Evolutionary conservation across 805 yeast genomes (phyloP), one percentile per base, ranked within the genome.

Genomic region (Lipomyces japonicus): DNA sequence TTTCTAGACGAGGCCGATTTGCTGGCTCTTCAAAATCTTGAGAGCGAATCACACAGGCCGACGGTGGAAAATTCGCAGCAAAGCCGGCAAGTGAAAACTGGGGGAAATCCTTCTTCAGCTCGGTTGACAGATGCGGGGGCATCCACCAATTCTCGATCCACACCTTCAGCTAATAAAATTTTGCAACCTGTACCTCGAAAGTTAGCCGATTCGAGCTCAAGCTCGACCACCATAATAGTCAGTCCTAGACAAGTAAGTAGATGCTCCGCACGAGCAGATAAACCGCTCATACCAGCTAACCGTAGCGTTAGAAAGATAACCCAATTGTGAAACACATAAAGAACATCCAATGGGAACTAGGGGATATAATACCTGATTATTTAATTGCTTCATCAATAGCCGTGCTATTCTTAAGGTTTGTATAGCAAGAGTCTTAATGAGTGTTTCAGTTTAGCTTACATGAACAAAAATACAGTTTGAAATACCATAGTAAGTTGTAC

Each of bases 321-420:
- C 66, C 63, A 7, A 26, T 61, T 6, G 50, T 61, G 37, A 44
- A 57, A 31, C 42, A 50, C 26, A 47, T 62, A 21, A 42, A 57
- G 4, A 58, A 60, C 30, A 62, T 57, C 19, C 36, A 60, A 3
- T 62, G 64, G 64, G 66, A 60, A 41, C 62, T 46, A 34, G 69
- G 65, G 14, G 61, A 58, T 21, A 65, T 72, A 42, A 61, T 55
- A 32, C 65, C 74, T 4, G 75, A 71, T 50, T 71, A 62, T 43
- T 59, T 67, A 2, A 58, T 70, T 6, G 68, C 70, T 5, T 61
- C 60, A 19, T 56, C 61, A 2, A 59, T 64, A 28, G 68, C 73
- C 34, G 70, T 63, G 19, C 61, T 71, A 32, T 72, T 65, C 47
- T 60, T 71, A 46, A 63, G 55, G 57, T 51, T n/a, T 16, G 35